Evolutionary conservation across 352 stramenopile species (phyloP).

Genomic region (Pythium grandisporangium): DNA sequence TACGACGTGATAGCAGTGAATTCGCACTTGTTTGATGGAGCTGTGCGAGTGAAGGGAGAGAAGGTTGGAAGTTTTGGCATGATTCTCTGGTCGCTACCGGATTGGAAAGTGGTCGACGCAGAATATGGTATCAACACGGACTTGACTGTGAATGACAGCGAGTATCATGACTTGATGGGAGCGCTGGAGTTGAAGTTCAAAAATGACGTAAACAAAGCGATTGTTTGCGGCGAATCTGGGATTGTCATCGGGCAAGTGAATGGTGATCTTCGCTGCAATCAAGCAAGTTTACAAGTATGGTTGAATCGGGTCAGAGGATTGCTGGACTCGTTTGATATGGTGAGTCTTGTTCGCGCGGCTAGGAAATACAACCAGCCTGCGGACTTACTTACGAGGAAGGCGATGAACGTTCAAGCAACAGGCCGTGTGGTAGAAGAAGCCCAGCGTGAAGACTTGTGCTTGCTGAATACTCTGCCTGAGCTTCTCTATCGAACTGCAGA

Average conservation of each 20-base stretch:
- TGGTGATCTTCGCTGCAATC: not conserved
- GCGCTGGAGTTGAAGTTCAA: not conserved
- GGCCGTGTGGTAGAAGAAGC: not conserved
- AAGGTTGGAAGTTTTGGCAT: not conserved
- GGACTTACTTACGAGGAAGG: conserved; percentile 1
- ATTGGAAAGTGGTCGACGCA: not conserved
- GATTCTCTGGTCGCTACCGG: not conserved
- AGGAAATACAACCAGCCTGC: conserved; percentile 2
- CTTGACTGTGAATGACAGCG: not conserved
- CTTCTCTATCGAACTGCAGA: not conserved
- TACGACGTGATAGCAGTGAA: not conserved
- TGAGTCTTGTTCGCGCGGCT: conserved; percentile 2
- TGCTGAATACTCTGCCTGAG: not conserved
- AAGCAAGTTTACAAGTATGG: not conserved
- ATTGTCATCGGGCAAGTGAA: not conserved
- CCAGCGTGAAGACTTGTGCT: not conserved
- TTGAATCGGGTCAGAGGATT: not conserved
- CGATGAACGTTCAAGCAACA: not conserved
- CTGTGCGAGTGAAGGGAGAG: not conserved
- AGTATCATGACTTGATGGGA: not conserved
- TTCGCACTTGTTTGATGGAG: too few species aligned
- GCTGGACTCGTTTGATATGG: not conserved
- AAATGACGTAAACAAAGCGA: not conserved
- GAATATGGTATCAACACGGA: not conserved
- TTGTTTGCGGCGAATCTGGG: not conserved